phyloP scores from a whole-genome alignment of 306 rosid genomes.

The Elaeagnus macrophylla region DNA sequence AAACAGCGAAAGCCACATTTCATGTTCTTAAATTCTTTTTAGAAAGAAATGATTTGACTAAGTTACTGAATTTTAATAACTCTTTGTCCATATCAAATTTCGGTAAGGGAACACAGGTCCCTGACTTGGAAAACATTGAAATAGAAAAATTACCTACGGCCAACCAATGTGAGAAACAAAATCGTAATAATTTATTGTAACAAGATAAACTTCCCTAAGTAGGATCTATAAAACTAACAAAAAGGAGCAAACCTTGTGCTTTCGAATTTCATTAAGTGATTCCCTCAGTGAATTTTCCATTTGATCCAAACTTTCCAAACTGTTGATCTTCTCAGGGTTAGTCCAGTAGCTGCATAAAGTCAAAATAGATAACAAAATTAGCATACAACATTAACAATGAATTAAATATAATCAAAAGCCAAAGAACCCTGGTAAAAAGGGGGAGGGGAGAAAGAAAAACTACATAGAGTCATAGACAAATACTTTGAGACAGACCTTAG shows the following conservation, averaged over 20 bases:
- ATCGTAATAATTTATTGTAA: neutral
- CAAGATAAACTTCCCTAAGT: neutral
- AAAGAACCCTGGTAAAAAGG: neutral
- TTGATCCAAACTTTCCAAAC: constrained; percentile 54
- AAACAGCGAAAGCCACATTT: too few species aligned
- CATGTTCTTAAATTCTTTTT: too few species aligned
- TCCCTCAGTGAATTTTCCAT: constrained; percentile 76
- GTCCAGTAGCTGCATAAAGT: constrained; percentile 49
- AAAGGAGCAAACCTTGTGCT: constrained; percentile 47
- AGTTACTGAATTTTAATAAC: too few species aligned
- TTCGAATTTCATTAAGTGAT: constrained; percentile 54
- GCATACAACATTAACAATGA: neutral
- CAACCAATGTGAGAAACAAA: neutral
- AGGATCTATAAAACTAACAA: neutral
- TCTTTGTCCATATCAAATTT: too few species aligned
- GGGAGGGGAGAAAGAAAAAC: too few species aligned
- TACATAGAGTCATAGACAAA: neutral
- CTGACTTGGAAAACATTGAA: neutral
- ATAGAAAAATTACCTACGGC: constrained; percentile 4
- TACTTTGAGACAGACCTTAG: constrained; percentile 36
- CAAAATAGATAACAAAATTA: constrained; percentile 22
- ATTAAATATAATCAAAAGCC: neutral
- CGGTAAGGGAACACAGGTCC: too few species aligned
- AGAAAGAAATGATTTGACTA: too few species aligned
- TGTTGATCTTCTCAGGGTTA: constrained; percentile 53